phyloP scores from a whole-genome alignment of 176 grass and related monocot genomes.

The Eleusine coracana region DNA sequence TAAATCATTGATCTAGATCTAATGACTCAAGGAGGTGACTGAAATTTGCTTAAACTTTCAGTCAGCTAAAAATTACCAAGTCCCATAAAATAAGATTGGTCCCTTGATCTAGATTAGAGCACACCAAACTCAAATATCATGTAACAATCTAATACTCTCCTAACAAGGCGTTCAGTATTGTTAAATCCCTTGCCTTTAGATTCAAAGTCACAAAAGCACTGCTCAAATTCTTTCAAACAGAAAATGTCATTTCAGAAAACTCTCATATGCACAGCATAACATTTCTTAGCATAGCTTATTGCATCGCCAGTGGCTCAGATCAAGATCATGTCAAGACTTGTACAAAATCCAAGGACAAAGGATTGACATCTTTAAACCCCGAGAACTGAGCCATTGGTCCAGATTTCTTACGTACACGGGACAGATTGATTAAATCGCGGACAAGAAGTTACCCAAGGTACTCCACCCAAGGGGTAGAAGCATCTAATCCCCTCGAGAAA shows the following conservation, averaged over 20 bases:
- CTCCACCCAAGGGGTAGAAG: conserved; percentile 75
- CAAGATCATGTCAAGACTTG: conserved; percentile 44
- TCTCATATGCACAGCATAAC: neutral
- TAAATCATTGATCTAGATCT: too few species aligned
- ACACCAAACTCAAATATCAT: conserved; percentile 5
- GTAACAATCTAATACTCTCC: conserved; percentile 24
- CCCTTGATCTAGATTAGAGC: conserved; percentile 17
- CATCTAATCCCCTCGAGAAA: conserved; percentile 74
- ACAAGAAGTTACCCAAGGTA: conserved; percentile 63
- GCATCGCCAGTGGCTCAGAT: conserved; percentile 15
- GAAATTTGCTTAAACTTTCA: too few species aligned
- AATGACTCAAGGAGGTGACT: too few species aligned
- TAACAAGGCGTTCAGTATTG: neutral
- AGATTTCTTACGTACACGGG: conserved; percentile 61
- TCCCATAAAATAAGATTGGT: neutral
- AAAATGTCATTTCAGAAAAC: neutral
- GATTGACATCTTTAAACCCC: conserved; percentile 20
- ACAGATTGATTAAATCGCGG: conserved; percentile 64
- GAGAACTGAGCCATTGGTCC: conserved; percentile 41
- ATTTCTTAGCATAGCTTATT: conserved; percentile 2
- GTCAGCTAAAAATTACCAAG: too few species aligned
- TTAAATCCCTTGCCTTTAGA: neutral
- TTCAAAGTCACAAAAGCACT: neutral
- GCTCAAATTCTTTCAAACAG: too few species aligned
- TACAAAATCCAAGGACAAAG: conserved; percentile 22